Base-by-base conservation (phyloP, 169 alveolate species). In the Perkinsus olseni region DNA sequence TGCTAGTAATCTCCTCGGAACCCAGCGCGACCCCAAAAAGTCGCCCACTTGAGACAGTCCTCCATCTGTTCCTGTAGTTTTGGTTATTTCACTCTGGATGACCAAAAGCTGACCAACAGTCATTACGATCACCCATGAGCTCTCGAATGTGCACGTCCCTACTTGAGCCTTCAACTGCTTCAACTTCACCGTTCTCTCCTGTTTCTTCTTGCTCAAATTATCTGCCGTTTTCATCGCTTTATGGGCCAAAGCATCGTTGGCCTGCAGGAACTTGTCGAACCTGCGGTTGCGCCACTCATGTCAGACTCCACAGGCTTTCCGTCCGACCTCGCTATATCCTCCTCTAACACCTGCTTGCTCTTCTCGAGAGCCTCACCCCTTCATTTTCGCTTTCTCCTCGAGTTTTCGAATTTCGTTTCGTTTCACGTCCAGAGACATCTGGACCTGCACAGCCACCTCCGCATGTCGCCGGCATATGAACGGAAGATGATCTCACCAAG, bases 381-480 rank as follows among this genome's bases (percentile, higher is more conserved):
- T 94, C 50, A 91, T 93, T 34, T 94, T 94, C 48, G 95, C 96
- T 50, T 94, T 92, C 74, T 94, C 97, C 74, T 95, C 96, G 36
- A 95, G 94, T 94, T 95, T 95, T 62, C 94, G 93, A 31, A 95
- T 95, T 91, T 95, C 97, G 20, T 96, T 95, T 51, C 94, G 94
- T 74, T 95, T 93, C 39, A 95, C 93, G 74, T 94, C 95, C n/a
- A 94, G 92, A 0, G 94, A 94, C 95, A 94, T 91, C 90, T 93
- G 95, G 31, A 51, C 91, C 93, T 51, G 48, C 38, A 6, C 90
- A 24, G 24, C 38, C 20, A 11, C 74, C 38, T 39, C 34, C 17
- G 31, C 82, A 13, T 62, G 8, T 13, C 82, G 34, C 37, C 31
- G 0, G 36, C 82, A 62, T 24, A 13, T 1, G 21, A 38, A 38